These are phyloP conservation scores for Artemisia tridentata DNA, from an alignment of 129 eudicot genomes.

Conservation along the genomic window DNA sequence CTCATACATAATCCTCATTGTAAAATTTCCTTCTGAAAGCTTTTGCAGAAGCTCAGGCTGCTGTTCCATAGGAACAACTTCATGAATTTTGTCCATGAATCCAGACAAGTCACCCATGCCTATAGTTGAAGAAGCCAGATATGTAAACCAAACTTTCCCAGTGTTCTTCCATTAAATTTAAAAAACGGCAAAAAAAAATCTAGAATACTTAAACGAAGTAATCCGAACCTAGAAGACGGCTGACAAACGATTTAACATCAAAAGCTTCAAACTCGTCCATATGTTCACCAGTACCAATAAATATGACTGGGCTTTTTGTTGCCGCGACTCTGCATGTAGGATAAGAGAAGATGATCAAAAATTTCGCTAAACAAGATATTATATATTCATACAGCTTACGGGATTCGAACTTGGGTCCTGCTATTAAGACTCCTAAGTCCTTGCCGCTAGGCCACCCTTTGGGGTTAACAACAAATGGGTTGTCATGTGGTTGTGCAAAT, in stretches of 20 bases:
- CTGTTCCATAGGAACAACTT: slow-evolving; percentile 92
- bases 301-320: slow-evolving; percentile 87
- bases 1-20: slow-evolving; percentile 81
- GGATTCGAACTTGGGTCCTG: too few species aligned
- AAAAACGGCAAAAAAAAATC: background rate
- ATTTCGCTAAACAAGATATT: background rate
- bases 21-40: slow-evolving; percentile 81
- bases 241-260: slow-evolving; percentile 88
- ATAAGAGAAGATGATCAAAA: slow-evolving; percentile 2
- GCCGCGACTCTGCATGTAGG: slow-evolving; percentile 83
- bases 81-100: slow-evolving; percentile 89
- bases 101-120: slow-evolving; percentile 96
- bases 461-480: too few species aligned
- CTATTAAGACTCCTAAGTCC: too few species aligned
- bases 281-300: slow-evolving; percentile 98
- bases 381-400: too few species aligned
- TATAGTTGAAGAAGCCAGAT: slow-evolving; percentile 24
- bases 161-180: background rate
- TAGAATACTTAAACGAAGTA: background rate
- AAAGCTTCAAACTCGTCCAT: slow-evolving; percentile 95
- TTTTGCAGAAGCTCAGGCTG: slow-evolving; percentile 93
- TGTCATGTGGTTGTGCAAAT: too few species aligned
- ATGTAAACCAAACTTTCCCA: slow-evolving; percentile 9
- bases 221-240: slow-evolving; percentile 84
- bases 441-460: too few species aligned